Evolutionary conservation across 108 stramenopile species (phyloP), one percentile per base, ranked within the genome.

Genomic region (Thalassiosira profunda): DNA sequence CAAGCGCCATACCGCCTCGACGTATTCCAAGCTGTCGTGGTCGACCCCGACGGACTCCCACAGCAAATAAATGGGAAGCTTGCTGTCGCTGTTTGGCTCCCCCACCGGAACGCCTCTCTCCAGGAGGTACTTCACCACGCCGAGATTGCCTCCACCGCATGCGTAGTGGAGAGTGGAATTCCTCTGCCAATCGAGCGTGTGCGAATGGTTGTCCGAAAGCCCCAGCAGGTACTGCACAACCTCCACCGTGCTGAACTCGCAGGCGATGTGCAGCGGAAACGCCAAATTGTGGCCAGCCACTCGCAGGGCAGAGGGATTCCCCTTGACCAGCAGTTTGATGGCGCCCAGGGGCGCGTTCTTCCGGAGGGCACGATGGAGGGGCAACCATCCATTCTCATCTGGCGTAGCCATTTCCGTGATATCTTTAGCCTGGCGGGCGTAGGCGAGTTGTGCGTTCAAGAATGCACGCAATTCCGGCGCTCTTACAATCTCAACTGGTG

Each of bases 221-320:
- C 30, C 58, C 21, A 59, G 3, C 37, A 59, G 28, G 38, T 37
- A 59, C 37, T 59, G n/a, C 14, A 59, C 40, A 0, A 59, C 58
- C 1, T 51, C 49, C 2, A 28, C 5, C 29, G 49, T 28, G 4
- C 49, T 51, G 17, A 51, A 51, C 21, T 51, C 49, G 29, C 49
- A 51, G 49, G 49, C 49, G 5, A 51, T 51, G 29, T 51, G 49
- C 49, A 51, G 4, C 25, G 49, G 49, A 6, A 51, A 51, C 1
- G 49, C 25, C 29, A 12, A 1, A 4, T 51, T 51, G 18, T 51
- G 14, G 17, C 29, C 49, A 6, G 21, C 5, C 4, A 51, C 49
- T 51, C 49, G 49, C 15, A 51, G 49, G 11, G 49, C 49, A 2
- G 17, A 2, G 2, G 17, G 1, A 51, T 51, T 51, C 12, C 49